A percentile compares a stretch with the other conserved stretches of the same genome.
These are phyloP conservation scores for Prorocentrum cordatum DNA, from an alignment of 169 alveolate genomes.

Conservation along the genomic window DNA sequence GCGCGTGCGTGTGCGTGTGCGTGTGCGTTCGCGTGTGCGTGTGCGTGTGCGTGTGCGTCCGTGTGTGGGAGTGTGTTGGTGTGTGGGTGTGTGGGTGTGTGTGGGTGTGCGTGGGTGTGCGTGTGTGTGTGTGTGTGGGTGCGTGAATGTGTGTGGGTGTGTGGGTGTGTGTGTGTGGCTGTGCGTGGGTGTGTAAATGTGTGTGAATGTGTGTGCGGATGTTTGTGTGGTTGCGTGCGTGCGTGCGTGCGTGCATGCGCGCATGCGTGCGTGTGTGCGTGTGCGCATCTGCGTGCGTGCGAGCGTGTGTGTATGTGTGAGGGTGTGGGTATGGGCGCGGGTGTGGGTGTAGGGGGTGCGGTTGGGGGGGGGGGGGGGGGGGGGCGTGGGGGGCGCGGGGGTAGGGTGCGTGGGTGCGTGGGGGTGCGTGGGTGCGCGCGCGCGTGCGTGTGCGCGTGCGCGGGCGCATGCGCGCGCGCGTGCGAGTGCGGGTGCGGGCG, in stretches of 20 bases:
- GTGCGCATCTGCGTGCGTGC: background rate
- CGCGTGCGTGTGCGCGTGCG: background rate
- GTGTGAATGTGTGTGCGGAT: background rate
- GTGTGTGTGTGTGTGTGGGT: background rate
- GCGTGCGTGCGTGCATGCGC: background rate
- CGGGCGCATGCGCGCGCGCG: background rate
- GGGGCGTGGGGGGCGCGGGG: background rate
- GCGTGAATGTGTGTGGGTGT: background rate
- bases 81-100: background rate
- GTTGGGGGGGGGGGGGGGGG: too few species aligned
- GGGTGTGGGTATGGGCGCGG: background rate
- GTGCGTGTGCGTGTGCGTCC: background rate
- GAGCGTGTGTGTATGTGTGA: background rate
- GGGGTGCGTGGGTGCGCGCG: background rate
- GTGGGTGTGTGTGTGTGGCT: background rate
- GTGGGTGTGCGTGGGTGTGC: background rate
- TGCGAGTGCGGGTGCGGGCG: background rate
- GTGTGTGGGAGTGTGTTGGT: background rate
- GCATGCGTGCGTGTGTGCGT: background rate
- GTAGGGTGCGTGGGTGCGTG: background rate
- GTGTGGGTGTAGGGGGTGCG: too few species aligned
- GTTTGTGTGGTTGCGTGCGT: background rate
- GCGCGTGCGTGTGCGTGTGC: background rate
- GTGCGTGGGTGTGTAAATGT: background rate
- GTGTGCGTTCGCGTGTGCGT: background rate